phyloP scores from a whole-genome alignment of 805 yeast species.

The Kuraishia cidri region DNA sequence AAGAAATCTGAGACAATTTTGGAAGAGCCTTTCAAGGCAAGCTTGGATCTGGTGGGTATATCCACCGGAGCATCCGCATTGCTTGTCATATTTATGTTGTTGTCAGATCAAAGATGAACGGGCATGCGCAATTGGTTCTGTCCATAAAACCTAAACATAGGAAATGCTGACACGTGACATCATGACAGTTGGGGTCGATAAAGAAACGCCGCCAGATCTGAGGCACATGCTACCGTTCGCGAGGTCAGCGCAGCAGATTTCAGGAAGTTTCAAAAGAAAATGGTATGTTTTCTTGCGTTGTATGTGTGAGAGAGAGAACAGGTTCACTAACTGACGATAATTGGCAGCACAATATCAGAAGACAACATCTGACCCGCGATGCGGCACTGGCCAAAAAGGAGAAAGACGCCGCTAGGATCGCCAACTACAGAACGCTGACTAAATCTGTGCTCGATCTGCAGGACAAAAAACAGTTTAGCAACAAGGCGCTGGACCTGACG shows the following conservation, averaged over 20 bases:
- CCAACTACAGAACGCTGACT: slow-evolving; percentile 38
- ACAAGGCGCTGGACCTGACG: slow-evolving; percentile 40
- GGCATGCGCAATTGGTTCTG: background rate
- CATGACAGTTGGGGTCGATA: too few species aligned
- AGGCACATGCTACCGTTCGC: too few species aligned
- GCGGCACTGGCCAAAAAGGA: slow-evolving; percentile 39
- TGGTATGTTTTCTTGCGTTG: too few species aligned
- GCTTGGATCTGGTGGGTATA: slow-evolving; percentile 32
- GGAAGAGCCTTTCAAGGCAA: slow-evolving; percentile 72
- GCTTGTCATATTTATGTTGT: background rate
- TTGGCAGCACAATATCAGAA: slow-evolving; percentile 58
- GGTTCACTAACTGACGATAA: too few species aligned
- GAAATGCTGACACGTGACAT: too few species aligned
- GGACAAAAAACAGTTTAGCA: slow-evolving; percentile 16
- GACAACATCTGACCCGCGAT: slow-evolving; percentile 48
- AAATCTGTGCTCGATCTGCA: slow-evolving; percentile 28
- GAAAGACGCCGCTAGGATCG: slow-evolving; percentile 55
- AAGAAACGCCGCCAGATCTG: too few species aligned
- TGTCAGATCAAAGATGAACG: background rate
- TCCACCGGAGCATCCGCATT: slow-evolving; percentile 1
- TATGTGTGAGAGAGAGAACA: too few species aligned
- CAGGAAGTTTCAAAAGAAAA: too few species aligned
- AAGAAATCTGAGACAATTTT: slow-evolving; percentile 77
- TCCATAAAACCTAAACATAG: background rate
- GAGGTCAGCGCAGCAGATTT: too few species aligned